phyloP scores from a whole-genome alignment of 1,139 yeast genomes.

The Diutina ranongensis region DNA sequence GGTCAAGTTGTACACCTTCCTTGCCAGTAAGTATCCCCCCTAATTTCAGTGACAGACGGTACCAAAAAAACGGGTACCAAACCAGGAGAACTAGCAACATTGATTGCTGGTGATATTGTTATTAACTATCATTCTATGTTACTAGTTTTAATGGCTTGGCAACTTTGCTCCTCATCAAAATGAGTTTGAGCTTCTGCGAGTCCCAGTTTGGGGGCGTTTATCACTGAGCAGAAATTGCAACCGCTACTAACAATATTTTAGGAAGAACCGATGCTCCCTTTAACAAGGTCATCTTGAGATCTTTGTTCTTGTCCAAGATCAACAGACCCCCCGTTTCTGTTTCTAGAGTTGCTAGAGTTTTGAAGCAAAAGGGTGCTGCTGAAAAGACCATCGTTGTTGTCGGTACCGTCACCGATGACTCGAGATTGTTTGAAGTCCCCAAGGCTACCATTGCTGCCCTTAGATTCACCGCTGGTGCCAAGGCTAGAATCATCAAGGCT shows the following conservation, averaged over 20 bases:
- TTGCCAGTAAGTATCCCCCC: conserved; percentile 81
- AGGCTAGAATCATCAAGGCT: conserved; percentile 92
- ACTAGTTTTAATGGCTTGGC: conserved; percentile 6
- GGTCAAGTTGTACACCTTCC: conserved; percentile 97
- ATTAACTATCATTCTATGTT: conserved; percentile 1
- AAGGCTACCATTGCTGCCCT: conserved; percentile 97
- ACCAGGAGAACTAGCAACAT: conserved; percentile 2
- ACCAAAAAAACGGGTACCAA: neutral
- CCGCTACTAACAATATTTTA: conserved; percentile 34
- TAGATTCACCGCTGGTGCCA: conserved; percentile 98
- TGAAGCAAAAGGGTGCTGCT: conserved; percentile 74
- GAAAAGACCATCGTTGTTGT: conserved; percentile 94
- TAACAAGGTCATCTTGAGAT: conserved; percentile 93
- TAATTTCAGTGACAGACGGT: neutral
- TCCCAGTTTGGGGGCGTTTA: conserved; percentile 27
- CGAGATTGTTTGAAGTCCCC: conserved; percentile 90
- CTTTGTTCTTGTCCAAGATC: conserved; percentile 93
- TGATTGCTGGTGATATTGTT: neutral
- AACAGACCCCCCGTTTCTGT: conserved; percentile 99
- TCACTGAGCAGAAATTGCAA: conserved; percentile 38
- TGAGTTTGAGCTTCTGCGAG: conserved; percentile 6
- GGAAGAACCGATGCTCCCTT: conserved; percentile 98
- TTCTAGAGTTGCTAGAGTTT: conserved; percentile 80
- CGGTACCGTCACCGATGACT: conserved; percentile 98
- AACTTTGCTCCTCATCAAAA: conserved; percentile 3